A percentile compares a stretch with the other conserved stretches of the same genome.
These are phyloP conservation scores for Oidium heveae DNA, from an alignment of 2,329 filamentous ascomycete species.

Conservation along the genomic window DNA sequence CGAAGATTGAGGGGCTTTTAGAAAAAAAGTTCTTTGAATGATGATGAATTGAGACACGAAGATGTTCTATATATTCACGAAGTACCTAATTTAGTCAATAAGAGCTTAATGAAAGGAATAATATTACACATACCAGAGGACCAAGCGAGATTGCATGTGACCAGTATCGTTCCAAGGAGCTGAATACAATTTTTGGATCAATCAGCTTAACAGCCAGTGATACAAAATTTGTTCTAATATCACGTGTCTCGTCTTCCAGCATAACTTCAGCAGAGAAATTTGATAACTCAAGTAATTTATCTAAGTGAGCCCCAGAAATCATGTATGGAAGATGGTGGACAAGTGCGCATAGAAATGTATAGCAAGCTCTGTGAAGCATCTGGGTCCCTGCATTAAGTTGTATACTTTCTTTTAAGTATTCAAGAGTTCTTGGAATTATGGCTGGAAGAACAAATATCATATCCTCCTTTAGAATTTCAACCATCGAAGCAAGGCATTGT, in stretches of 20 bases:
- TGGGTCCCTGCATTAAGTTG: constrained; percentile 24
- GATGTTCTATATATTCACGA: constrained; percentile 40
- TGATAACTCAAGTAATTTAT: constrained; percentile 45
- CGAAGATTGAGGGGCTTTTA: constrained; percentile 47
- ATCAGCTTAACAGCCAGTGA: constrained; percentile 52
- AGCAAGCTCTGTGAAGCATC: constrained; percentile 59
- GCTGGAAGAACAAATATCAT: constrained; percentile 62
- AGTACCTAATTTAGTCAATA: constrained; percentile 24
- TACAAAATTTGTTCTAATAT: constrained; percentile 42
- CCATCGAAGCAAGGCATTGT: constrained; percentile 66
- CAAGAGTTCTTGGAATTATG: constrained; percentile 45
- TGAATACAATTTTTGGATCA: constrained; percentile 51
- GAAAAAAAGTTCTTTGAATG: constrained; percentile 56
- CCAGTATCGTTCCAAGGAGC: constrained; percentile 51
- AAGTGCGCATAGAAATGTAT: constrained; percentile 53
- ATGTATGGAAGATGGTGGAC: constrained; percentile 75
- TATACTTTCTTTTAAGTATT: constrained; percentile 42
- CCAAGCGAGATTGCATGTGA: constrained; percentile 33
- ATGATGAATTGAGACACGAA: constrained; percentile 48
- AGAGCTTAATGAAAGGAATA: neutral
- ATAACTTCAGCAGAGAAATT: constrained; percentile 41
- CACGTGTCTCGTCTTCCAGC: constrained; percentile 34
- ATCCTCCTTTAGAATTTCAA: constrained; percentile 67
- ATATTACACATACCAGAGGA: constrained; percentile 25
- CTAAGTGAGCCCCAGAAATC: constrained; percentile 51